A percentile compares a stretch with the other conserved stretches of the same genome.
These are phyloP conservation scores for Rhizophora mangle DNA, from an alignment of 345 rosid genomes.

Conservation along the genomic window DNA sequence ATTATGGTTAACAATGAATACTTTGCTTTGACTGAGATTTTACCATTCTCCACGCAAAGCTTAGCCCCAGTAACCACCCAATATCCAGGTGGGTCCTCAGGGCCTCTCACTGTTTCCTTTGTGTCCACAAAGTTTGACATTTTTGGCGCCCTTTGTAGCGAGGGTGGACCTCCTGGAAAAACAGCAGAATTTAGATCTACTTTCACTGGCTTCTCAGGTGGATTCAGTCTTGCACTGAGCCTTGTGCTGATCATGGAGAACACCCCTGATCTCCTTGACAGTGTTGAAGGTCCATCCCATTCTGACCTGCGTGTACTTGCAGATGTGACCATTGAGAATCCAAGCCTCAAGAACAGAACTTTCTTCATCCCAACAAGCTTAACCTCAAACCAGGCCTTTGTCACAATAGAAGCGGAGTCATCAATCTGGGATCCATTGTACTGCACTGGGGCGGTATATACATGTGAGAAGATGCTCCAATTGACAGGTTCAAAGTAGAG, in stretches of 20 bases:
- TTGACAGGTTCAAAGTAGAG: slow-evolving; percentile 82
- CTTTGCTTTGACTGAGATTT: slow-evolving; percentile 76
- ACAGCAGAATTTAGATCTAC: slow-evolving; percentile 83
- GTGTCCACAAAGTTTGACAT: slow-evolving; percentile 78
- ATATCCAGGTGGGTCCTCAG: slow-evolving; percentile 83
- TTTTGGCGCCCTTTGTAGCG: slow-evolving; percentile 50
- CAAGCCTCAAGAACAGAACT: slow-evolving; percentile 83
- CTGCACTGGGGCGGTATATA: slow-evolving; percentile 84
- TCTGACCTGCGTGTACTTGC: slow-evolving; percentile 67
- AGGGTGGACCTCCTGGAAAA: slow-evolving; percentile 76
- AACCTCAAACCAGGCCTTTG: slow-evolving; percentile 93
- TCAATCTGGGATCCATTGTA: slow-evolving; percentile 55
- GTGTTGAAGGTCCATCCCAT: slow-evolving; percentile 69
- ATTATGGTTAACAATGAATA: slow-evolving; percentile 73
- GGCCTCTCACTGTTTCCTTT: slow-evolving; percentile 85
- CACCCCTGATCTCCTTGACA: slow-evolving; percentile 72
- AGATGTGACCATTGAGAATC: slow-evolving; percentile 68
- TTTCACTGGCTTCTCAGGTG: slow-evolving; percentile 46
- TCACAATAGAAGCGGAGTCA: slow-evolving; percentile 69
- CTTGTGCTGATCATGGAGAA: slow-evolving; percentile 69
- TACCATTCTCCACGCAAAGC: slow-evolving; percentile 70
- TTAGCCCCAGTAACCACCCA: slow-evolving; percentile 97
- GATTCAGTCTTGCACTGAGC: slow-evolving; percentile 51
- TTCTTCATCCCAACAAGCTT: slow-evolving; percentile 77
- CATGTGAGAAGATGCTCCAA: slow-evolving; percentile 92